phyloP scores from a whole-genome alignment of 2,329 filamentous ascomycete genomes.

The Colletotrichum horii region DNA sequence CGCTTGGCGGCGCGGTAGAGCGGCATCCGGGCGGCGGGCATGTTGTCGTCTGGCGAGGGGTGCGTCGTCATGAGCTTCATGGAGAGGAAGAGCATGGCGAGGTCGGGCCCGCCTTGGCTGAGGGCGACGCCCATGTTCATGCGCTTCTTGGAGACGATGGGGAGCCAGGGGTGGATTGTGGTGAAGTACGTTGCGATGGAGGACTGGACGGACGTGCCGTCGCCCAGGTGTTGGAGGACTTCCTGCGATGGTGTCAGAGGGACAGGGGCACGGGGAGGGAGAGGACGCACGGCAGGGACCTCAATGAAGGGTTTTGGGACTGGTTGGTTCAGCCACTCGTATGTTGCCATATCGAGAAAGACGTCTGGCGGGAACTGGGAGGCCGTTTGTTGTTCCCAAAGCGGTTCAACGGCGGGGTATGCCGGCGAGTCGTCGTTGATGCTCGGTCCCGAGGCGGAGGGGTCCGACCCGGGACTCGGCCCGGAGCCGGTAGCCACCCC shows the following conservation, averaged over 20 bases:
- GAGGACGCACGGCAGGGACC: constrained; percentile 38
- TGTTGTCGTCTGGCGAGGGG: constrained; percentile 33
- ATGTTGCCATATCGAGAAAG: constrained; percentile 48
- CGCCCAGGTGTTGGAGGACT: constrained; percentile 43
- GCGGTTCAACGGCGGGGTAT: neutral
- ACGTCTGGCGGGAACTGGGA: constrained; percentile 43
- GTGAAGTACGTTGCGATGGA: constrained; percentile 46
- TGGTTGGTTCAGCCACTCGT: constrained; percentile 38
- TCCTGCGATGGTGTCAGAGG: constrained; percentile 29
- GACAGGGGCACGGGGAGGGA: neutral
- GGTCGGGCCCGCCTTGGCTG: constrained; percentile 49
- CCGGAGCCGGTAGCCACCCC: neutral
- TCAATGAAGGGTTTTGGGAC: constrained; percentile 42
- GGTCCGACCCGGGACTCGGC: neutral
- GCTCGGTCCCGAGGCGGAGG: neutral
- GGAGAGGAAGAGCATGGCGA: constrained; percentile 51
- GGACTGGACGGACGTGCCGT: constrained; percentile 38
- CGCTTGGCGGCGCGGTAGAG: constrained; percentile 49
- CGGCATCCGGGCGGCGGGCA: constrained; percentile 37
- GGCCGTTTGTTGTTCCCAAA: neutral
- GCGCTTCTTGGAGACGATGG: constrained; percentile 51
- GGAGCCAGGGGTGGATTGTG: constrained; percentile 51
- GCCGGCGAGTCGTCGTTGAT: neutral
- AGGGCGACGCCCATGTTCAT: constrained; percentile 45
- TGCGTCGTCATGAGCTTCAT: constrained; percentile 50